A percentile compares a stretch with the other conserved stretches of the same genome.
Conservation (phyloP, 2,329 filamentous ascomycete species). For the Trichoderma cornu-damae region DNA sequence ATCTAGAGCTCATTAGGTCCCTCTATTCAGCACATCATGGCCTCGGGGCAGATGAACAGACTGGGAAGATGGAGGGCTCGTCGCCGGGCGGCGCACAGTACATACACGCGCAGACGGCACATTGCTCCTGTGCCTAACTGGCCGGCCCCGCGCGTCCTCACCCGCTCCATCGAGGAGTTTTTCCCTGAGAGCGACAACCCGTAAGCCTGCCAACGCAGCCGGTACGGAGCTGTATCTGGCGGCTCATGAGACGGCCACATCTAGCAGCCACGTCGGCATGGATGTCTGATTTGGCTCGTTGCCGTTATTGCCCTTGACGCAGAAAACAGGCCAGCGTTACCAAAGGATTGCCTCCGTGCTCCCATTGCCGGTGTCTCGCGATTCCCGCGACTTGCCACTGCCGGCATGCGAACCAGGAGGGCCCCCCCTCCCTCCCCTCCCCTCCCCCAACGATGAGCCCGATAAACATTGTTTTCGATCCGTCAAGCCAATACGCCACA, state of each 20-base stretch:
- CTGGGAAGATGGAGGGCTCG: slow-evolving; percentile 9
- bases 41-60: slow-evolving; percentile 14
- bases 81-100: neutral
- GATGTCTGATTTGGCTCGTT: slow-evolving; percentile 3
- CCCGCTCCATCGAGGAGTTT: neutral
- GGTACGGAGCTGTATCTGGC: slow-evolving; percentile 1
- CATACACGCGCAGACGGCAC: too few relatives aligned
- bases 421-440: too few relatives aligned
- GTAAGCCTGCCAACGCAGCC: neutral
- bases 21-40: slow-evolving; percentile 9
- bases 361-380: slow-evolving; percentile 8
- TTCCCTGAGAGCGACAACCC: neutral
- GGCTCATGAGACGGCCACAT: slow-evolving; percentile 20
- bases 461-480: slow-evolving; percentile 17
- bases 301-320: neutral
- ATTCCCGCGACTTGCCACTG: slow-evolving; percentile 1
- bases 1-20: slow-evolving; percentile 12
- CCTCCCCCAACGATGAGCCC: neutral
- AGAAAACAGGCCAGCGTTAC: slow-evolving; percentile 6
- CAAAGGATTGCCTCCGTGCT: slow-evolving; percentile 1
- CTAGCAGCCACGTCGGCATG: neutral
- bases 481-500: slow-evolving; percentile 5
- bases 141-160: slow-evolving; percentile 3
- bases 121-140: neutral
- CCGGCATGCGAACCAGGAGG: slow-evolving; percentile 11